Conservation (phyloP, 768 basidiomycete species). For the Boletus eberwhitei region DNA sequence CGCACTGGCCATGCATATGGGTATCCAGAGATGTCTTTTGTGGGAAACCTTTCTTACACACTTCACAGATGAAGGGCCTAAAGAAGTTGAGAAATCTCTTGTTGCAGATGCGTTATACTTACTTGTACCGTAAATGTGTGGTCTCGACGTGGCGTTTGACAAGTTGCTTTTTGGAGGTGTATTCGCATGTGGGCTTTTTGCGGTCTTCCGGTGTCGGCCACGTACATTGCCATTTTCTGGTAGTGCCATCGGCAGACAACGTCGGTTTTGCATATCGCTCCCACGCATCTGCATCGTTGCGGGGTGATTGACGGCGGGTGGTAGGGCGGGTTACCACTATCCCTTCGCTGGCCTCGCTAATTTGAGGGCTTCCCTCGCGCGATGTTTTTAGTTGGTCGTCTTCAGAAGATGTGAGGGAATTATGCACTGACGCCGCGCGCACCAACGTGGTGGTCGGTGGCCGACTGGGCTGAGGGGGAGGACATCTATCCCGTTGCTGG, state of each 20-base stretch:
- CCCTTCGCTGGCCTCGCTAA: slow-evolving; percentile 32
- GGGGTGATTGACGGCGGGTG: slow-evolving; percentile 25
- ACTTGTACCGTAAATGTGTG: slow-evolving; percentile 61
- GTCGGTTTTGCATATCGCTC: slow-evolving; percentile 35
- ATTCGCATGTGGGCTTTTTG: slow-evolving; percentile 37
- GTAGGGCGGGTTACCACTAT: slow-evolving; percentile 14
- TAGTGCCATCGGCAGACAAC: slow-evolving; percentile 31
- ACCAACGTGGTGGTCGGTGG: slow-evolving; percentile 3
- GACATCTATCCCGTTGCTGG: slow-evolving; percentile 12
- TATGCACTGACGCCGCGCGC: slow-evolving; percentile 17
- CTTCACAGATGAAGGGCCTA: slow-evolving; percentile 51
- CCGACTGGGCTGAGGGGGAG: slow-evolving; percentile 4
- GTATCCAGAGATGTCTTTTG: slow-evolving; percentile 59
- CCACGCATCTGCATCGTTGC: slow-evolving; percentile 30
- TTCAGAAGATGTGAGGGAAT: slow-evolving; percentile 26
- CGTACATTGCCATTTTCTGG: slow-evolving; percentile 39
- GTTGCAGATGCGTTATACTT: slow-evolving; percentile 23
- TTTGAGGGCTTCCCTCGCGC: slow-evolving; percentile 30
- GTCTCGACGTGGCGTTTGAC: slow-evolving; percentile 68
- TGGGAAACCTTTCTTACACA: slow-evolving; percentile 53
- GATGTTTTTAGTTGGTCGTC: slow-evolving; percentile 29
- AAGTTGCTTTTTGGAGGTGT: slow-evolving; percentile 56
- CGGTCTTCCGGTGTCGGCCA: slow-evolving; percentile 37
- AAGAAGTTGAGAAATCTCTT: slow-evolving; percentile 12
- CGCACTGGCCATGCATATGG: slow-evolving; percentile 54